Conservation (phyloP, 2,329 filamentous ascomycete species). For the Pezicula carpinea region DNA sequence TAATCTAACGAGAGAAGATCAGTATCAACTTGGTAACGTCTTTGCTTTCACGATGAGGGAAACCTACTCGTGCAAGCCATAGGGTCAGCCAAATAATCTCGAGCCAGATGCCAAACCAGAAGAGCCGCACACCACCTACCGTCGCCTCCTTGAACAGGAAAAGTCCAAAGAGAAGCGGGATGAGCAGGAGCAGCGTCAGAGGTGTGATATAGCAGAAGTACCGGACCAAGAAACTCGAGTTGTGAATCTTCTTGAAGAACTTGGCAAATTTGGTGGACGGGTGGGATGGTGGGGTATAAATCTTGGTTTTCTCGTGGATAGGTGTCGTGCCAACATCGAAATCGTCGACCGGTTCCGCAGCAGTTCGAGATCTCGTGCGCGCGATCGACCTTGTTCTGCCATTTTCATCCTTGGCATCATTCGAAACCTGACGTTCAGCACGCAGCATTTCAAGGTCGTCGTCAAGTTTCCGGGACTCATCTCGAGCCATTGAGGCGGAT, state of each 20-base stretch:
- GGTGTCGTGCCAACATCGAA: conserved; percentile 51
- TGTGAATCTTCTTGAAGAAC: conserved; percentile 60
- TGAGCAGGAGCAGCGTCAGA: conserved; percentile 57
- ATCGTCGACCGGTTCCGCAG: conserved; percentile 57
- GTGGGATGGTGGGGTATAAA: conserved; percentile 61
- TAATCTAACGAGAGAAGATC: conserved; percentile 35
- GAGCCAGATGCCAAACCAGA: conserved; percentile 95
- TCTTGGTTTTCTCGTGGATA: conserved; percentile 59
- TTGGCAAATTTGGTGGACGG: conserved; percentile 57
- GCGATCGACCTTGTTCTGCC: conserved; percentile 34
- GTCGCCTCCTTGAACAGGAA: conserved; percentile 54
- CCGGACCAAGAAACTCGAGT: conserved; percentile 60
- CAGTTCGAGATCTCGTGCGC: conserved; percentile 41
- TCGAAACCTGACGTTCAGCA: conserved; percentile 52
- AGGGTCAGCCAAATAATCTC: conserved; percentile 89
- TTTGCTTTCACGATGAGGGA: not conserved
- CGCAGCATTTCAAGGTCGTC: conserved; percentile 63
- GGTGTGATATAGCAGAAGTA: conserved; percentile 71
- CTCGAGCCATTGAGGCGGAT: conserved; percentile 53
- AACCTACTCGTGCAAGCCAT: conserved; percentile 64
- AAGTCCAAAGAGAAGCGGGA: conserved; percentile 63
- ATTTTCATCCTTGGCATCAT: conserved; percentile 25
- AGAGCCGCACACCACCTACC: conserved; percentile 69
- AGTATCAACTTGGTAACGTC: conserved; percentile 4
- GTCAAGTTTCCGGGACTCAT: conserved; percentile 55